These are phyloP conservation scores for Papiliotrema fonsecae DNA, from an alignment of 1,284 basidiomycete species.

Conservation along the genomic window DNA sequence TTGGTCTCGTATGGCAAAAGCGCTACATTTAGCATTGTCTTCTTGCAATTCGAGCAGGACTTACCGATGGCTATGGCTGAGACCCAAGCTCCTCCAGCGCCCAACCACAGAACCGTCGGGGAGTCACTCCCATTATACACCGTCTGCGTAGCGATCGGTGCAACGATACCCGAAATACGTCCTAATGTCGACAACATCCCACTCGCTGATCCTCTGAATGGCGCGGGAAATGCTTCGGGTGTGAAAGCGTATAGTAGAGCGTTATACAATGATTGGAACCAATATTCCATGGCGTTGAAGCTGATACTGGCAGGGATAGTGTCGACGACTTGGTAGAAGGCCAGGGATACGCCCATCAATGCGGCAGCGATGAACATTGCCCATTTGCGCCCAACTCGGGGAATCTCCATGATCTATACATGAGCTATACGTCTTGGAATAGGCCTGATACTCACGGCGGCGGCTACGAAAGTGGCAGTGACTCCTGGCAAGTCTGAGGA, in stretches of 20 bases:
- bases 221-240: slow-evolving; percentile 46
- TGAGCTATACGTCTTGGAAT: not conserved
- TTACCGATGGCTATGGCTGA: slow-evolving; percentile 12
- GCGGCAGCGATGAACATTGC: slow-evolving; percentile 42
- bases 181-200: slow-evolving; percentile 45
- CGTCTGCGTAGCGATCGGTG: slow-evolving; percentile 14
- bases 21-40: slow-evolving; percentile 3
- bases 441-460: slow-evolving; percentile 5
- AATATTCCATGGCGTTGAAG: slow-evolving; percentile 34
- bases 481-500: slow-evolving; percentile 45
- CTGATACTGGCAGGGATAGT: slow-evolving; percentile 19
- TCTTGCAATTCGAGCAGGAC: not conserved
- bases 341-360: slow-evolving; percentile 37
- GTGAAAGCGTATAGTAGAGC: slow-evolving; percentile 47
- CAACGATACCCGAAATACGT: slow-evolving; percentile 34
- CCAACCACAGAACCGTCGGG: slow-evolving; percentile 18
- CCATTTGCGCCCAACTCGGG: slow-evolving; percentile 41
- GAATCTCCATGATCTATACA: slow-evolving; percentile 21
- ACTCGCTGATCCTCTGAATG: slow-evolving; percentile 43
- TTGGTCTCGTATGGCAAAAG: slow-evolving; percentile 12
- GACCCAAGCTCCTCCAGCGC: slow-evolving; percentile 14
- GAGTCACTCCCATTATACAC: slow-evolving; percentile 14
- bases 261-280: slow-evolving; percentile 33
- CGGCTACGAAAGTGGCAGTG: slow-evolving; percentile 20
- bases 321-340: slow-evolving; percentile 22